Base-by-base conservation (phyloP, 768 basidiomycete genomes). In the Leccinum olivaceopallidum region DNA sequence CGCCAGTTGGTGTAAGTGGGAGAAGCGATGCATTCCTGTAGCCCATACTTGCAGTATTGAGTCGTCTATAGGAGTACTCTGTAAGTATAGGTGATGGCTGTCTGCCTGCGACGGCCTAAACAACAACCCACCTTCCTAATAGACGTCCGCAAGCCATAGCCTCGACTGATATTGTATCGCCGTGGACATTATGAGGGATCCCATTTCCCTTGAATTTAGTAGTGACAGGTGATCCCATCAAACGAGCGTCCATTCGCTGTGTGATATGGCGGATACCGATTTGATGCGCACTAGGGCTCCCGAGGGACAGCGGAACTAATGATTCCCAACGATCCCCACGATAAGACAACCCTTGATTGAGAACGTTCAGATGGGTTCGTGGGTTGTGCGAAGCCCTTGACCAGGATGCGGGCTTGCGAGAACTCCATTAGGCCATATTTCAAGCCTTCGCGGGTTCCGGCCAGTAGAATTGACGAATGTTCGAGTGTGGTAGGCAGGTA, bases 71-170 rank as follows among this genome's bases (percentile, higher is more conserved):
- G 53, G 60, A 48, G 62, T 26, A n/a, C 32, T 6, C 22, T 26
- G 22, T 32, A 16, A 42, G 22, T 24, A 56, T 30, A 30, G 37
- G 53, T 44, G 5, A 22, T 32, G 53, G 53, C 34, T 56, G 22
- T 16, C 20, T 24, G 28, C 20, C 24, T 56, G 24, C 32, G 22
- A 50, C 8, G 22, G 44, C 58, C 10, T 20, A 53, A 58, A 60
- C 8, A 51, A 57, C 44, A 44, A 66, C 22, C 3, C 55, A 56
- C 57, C 37, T 61, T 47, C 54, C 44, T 22, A 49, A 53, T 55
- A 37, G 42, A 48, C 28, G 37, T 68, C 56, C 55, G 28, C 26
- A 42, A 42, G 53, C 32, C 69, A 71, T 63, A 63, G 63, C 67
- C 67, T 65, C 50, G 20, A 53, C 44, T 26, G 61, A 63, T 59